These are phyloP conservation scores for Agaricales sp. DNA, from an alignment of 1,284 basidiomycete genomes.

Conservation along the genomic window DNA sequence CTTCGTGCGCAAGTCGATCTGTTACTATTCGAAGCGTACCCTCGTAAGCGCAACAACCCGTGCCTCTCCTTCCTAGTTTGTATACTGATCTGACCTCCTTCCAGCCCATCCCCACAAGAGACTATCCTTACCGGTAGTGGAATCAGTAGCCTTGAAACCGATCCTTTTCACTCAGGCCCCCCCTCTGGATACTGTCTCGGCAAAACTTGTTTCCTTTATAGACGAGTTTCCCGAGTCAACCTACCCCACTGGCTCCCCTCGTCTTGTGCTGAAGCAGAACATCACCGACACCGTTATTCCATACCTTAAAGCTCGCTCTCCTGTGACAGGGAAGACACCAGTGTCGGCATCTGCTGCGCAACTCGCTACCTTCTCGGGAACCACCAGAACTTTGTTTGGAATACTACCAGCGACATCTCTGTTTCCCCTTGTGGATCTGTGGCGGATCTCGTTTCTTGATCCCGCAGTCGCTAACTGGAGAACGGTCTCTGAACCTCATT, in stretches of 20 bases:
- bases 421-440: constrained; percentile 79
- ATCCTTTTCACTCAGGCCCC: constrained; percentile 72
- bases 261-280: constrained; percentile 35
- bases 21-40: constrained; percentile 64
- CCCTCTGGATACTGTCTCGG: constrained; percentile 49
- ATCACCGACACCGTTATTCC: constrained; percentile 45
- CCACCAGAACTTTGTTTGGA: constrained; percentile 33
- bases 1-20: constrained; percentile 62
- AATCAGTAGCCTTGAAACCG: constrained; percentile 59
- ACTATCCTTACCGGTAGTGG: constrained; percentile 49
- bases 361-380: constrained; percentile 35
- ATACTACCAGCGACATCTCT: constrained; percentile 48
- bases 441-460: constrained; percentile 71
- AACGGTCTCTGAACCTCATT: constrained; percentile 10
- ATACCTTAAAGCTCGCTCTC: constrained; percentile 53
- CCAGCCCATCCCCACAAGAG: constrained; percentile 69
- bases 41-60: constrained; percentile 62
- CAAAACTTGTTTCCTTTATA: constrained; percentile 59
- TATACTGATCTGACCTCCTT: constrained; percentile 7
- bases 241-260: constrained; percentile 19
- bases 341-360: constrained; percentile 22
- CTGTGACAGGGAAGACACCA: constrained; percentile 15
- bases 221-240: constrained; percentile 26
- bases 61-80: background rate
- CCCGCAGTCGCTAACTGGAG: constrained; percentile 42